Evolutionary conservation across 371 early-diverging fungal species (phyloP).

Genomic region (Mortierella sp.): DNA sequence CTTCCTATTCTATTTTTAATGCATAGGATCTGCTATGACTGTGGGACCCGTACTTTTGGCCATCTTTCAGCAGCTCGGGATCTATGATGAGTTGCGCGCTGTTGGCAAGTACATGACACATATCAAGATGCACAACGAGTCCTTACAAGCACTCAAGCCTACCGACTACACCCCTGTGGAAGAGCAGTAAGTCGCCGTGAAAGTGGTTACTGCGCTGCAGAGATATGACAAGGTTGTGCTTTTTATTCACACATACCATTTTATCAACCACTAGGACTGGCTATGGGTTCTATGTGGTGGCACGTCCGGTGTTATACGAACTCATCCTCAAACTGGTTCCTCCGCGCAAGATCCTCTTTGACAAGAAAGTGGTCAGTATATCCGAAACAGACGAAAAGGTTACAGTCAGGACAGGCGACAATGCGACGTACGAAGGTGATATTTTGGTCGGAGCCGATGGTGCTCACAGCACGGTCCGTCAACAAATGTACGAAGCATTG

Average conservation of each 20-base stretch:
- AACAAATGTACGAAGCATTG: neutral
- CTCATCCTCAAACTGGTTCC: constrained; percentile 5
- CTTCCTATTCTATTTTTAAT: neutral
- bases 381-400: neutral
- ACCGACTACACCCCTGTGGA: constrained; percentile 8
- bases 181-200: neutral
- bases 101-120: constrained; percentile 5
- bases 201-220: neutral
- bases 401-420: constrained; percentile 1
- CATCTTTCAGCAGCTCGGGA: neutral
- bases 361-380: constrained; percentile 6
- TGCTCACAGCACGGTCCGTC: constrained; percentile 20
- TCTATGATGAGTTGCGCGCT: neutral
- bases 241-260: neutral
- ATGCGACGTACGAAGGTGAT: constrained; percentile 11
- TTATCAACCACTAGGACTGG: neutral
- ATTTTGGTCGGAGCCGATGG: constrained; percentile 25
- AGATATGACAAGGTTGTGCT: neutral
- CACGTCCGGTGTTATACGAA: neutral
- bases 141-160: neutral
- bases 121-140: constrained; percentile 4
- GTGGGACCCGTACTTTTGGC: neutral
- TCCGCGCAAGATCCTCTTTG: neutral
- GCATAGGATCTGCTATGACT: neutral
- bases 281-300: neutral